Evolutionary conservation across 2,329 filamentous ascomycete species (phyloP).

Genomic region (Stagonosporopsis tanaceti): DNA sequence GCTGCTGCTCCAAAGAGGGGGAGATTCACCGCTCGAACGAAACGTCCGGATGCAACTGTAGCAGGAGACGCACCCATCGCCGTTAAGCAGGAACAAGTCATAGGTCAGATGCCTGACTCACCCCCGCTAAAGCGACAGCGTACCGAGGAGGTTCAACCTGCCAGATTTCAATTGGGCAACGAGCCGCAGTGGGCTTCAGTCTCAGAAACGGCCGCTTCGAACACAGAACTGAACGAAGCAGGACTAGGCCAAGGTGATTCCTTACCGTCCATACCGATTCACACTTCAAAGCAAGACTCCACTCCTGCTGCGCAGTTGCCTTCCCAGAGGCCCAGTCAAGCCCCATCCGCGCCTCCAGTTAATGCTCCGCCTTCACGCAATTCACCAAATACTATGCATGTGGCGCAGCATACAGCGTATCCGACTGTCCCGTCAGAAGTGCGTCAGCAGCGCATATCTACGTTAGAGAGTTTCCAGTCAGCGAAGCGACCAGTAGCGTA

Average conservation of each 20-base stretch:
- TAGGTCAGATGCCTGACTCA: neutral
- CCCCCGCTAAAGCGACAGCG: constrained; percentile 29
- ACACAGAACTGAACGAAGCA: too few relatives aligned
- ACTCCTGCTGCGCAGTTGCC: neutral
- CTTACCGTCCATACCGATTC: neutral
- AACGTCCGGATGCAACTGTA: constrained; percentile 1
- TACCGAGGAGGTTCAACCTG: constrained; percentile 7
- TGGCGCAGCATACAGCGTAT: neutral
- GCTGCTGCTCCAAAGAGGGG: constrained; percentile 13
- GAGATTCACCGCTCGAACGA: constrained; percentile 11
- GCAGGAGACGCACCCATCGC: neutral
- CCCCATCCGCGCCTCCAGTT: neutral
- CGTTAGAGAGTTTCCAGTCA: constrained; percentile 15
- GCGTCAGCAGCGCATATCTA: constrained; percentile 19
- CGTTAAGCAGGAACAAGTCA: neutral
- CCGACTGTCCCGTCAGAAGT: constrained; percentile 11
- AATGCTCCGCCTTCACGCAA: neutral
- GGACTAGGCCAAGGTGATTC: too few relatives aligned
- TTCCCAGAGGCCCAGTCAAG: neutral
- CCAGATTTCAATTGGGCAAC: neutral
- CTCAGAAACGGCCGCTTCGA: neutral
- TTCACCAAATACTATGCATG: neutral
- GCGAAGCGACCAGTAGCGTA: neutral
- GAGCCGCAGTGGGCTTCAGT: neutral
- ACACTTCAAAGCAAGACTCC: neutral